phyloP scores from a whole-genome alignment of 2,329 filamentous ascomycete genomes.

The Trichoderma breve region DNA sequence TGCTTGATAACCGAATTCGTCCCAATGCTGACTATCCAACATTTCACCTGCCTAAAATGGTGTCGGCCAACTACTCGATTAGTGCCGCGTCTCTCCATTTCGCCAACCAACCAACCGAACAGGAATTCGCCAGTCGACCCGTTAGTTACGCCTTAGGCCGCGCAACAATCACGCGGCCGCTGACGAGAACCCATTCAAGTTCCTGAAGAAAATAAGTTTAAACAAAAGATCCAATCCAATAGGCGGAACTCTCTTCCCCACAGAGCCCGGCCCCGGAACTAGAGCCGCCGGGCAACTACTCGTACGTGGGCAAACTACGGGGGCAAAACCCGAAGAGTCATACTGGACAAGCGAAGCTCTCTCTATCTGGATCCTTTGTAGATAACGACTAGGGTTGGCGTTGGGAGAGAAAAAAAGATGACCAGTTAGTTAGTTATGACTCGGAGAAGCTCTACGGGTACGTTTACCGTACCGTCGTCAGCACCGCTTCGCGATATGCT shows the following conservation, averaged over 20 bases:
- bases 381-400: not conserved
- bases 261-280: not conserved
- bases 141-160: not conserved
- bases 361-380: not conserved
- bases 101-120: not conserved
- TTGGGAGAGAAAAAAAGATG: not conserved
- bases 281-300: not conserved
- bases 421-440: not conserved
- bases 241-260: not conserved
- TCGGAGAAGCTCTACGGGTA: not conserved
- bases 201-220: not conserved
- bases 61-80: not conserved
- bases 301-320: not conserved
- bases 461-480: conserved; percentile 10
- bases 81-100: not conserved
- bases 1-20: not conserved
- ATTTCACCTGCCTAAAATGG: not conserved
- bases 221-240: not conserved
- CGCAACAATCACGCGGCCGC: conserved; percentile 15
- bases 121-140: not conserved
- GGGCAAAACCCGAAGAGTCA: not conserved
- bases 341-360: not conserved
- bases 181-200: not conserved
- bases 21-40: not conserved
- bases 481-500: conserved; percentile 4